Conservation (phyloP, 306 rosid species). For the Medicago ruthenica region DNA sequence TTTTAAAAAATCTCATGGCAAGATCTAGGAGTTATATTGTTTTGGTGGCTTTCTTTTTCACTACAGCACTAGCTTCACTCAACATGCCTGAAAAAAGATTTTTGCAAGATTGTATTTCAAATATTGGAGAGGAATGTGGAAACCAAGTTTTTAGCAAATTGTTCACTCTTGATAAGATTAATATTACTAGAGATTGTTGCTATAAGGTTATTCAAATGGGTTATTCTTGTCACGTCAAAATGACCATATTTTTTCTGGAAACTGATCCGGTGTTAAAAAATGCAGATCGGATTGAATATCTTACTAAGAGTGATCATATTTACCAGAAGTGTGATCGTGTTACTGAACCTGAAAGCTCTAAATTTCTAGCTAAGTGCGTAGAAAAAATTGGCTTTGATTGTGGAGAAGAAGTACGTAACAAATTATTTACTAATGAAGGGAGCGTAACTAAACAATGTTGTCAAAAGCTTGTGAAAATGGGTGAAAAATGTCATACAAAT, state of each 20-base stretch:
- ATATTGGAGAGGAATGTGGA: background rate
- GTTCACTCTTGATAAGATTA: background rate
- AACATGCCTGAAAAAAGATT: background rate
- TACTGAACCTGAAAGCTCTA: background rate
- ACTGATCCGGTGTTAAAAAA: background rate
- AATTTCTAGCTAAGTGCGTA: background rate
- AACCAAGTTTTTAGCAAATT: background rate
- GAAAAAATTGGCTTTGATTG: slow-evolving; percentile 10
- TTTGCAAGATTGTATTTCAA: background rate
- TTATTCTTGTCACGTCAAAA: slow-evolving; percentile 19
- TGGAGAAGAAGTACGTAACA: background rate
- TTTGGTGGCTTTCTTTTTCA: background rate
- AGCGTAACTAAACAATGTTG: background rate
- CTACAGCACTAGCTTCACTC: background rate
- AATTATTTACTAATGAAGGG: background rate
- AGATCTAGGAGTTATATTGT: background rate
- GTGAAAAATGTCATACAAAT: slow-evolving; percentile 2
- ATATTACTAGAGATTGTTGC: background rate
- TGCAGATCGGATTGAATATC: background rate
- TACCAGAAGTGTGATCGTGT: slow-evolving; percentile 16
- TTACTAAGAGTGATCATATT: background rate
- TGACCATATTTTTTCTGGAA: background rate
- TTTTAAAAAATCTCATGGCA: background rate
- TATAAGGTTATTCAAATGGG: slow-evolving; percentile 41
- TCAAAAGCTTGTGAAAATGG: slow-evolving; percentile 19